Percentiles rank a stretch among this genome's conserved stretches.
phyloP scores from a whole-genome alignment of 768 basidiomycete genomes.

The Leccinum obscurum region DNA sequence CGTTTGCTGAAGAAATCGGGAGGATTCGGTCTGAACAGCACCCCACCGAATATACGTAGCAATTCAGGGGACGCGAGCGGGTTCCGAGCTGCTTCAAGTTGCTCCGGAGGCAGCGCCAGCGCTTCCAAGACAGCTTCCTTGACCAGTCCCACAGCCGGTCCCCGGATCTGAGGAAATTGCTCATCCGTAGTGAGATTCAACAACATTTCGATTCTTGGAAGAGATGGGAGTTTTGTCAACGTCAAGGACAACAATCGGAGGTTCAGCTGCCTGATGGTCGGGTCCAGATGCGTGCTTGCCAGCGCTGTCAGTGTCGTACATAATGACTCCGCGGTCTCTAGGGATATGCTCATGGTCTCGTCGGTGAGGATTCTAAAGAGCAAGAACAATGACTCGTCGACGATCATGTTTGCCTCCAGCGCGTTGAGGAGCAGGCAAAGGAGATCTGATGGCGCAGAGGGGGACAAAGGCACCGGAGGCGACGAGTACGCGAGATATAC shows the following conservation, averaged over 20 bases:
- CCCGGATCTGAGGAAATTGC: constrained; percentile 64
- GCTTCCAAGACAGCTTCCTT: constrained; percentile 66
- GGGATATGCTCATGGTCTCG: constrained; percentile 30
- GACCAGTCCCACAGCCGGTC: constrained; percentile 65
- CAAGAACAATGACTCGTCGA: constrained; percentile 63
- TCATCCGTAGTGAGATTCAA: constrained; percentile 49
- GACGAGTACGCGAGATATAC: constrained; percentile 27
- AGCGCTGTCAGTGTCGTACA: constrained; percentile 51
- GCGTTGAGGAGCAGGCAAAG: constrained; percentile 47
- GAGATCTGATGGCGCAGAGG: constrained; percentile 25
- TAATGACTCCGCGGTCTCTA: constrained; percentile 50
- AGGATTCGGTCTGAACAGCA: constrained; percentile 59
- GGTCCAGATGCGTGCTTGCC: constrained; percentile 62
- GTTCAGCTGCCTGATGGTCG: constrained; percentile 55
- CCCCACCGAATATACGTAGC: constrained; percentile 56
- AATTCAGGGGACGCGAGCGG: constrained; percentile 57
- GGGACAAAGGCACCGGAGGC: constrained; percentile 15
- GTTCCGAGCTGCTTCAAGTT: constrained; percentile 25
- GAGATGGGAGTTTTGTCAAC: constrained; percentile 47
- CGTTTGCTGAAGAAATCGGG: constrained; percentile 46
- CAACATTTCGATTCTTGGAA: constrained; percentile 54
- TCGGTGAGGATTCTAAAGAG: constrained; percentile 39
- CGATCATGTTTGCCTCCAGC: constrained; percentile 50
- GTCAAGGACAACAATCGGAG: constrained; percentile 61
- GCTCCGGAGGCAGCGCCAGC: constrained; percentile 30